Evolutionary conservation across 2,329 filamentous ascomycete species (phyloP).

Genomic region (Trichoderma polysporum): DNA sequence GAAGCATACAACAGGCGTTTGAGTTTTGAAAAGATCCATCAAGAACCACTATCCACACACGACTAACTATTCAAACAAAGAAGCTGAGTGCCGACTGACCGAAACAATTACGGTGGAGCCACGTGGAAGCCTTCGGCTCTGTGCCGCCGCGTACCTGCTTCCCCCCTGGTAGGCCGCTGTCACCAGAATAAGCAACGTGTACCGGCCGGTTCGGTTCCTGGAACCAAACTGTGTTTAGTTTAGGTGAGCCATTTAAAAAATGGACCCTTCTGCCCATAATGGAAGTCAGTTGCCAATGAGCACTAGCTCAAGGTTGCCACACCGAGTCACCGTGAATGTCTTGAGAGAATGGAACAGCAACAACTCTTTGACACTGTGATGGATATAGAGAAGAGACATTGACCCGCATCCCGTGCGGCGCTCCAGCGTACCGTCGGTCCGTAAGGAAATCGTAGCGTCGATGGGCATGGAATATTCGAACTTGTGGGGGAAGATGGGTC

Average conservation of each 20-base stretch:
- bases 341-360: neutral
- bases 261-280: conserved; percentile 5
- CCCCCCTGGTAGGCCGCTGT: conserved; percentile 12
- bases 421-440: conserved; percentile 17
- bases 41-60: conserved; percentile 7
- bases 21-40: conserved; percentile 11
- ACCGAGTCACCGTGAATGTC: conserved; percentile 11
- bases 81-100: neutral
- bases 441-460: conserved; percentile 8
- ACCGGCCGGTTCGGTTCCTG: conserved; percentile 3
- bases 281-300: conserved; percentile 10
- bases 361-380: neutral
- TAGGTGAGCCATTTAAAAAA: conserved; percentile 17
- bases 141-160: conserved; percentile 17
- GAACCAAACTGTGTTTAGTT: conserved; percentile 13
- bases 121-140: neutral
- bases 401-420: conserved; percentile 18
- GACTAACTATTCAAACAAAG: no score
- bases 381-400: neutral
- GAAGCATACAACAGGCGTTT: conserved; percentile 3
- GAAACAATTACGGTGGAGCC: neutral
- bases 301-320: conserved; percentile 13
- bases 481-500: conserved; percentile 11
- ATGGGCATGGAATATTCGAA: conserved; percentile 1
- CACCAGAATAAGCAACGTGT: neutral